Base-by-base conservation (phyloP, 306 rosid genomes). In the Cucurbita moschata region DNA sequence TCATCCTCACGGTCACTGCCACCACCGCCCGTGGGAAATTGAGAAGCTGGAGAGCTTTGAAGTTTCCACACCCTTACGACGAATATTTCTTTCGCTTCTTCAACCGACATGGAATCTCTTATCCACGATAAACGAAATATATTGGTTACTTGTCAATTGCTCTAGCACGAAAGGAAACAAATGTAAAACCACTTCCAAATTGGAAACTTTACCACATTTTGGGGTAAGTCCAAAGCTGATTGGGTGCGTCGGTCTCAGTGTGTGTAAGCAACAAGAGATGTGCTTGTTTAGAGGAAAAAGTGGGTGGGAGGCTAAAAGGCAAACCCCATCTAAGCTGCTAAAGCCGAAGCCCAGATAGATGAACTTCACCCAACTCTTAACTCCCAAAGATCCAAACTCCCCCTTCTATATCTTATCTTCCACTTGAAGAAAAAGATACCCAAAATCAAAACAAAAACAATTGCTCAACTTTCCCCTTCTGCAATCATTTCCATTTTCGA, bases 21-120 rank as follows among this genome's bases (percentile, higher is more conserved):
- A 83, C 86, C 65, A 84, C 63, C 43, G 86, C 85, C 38, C 86
- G 76, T 3, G 98, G 96, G 50, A 92, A 92, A 75, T 92, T 92
- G 2, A 92, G 92, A 68, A 88, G 63, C 5, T 26, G 26, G 26
- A 1, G 26, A 26, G 26, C 26, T 26, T 26, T 26, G 26, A 26
- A 26, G 26, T 26, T 26, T 26, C 26, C 26, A 26, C 2, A 1
- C 26, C 26, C 26, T 26, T 26, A 1, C 26, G 2, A 26, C 26
- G 26, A 26, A 26, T 26, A 26, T 26, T 26, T 26, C 26, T 26
- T 26, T 26, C 26, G 26, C 26, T 26, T 26, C 26, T 26, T 26
- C 26, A 26, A 26, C 2, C 26, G 26, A 26, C 26, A 26, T 26
- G 2, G 26, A 26, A 26, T 26, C 26, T 26, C 26, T 26, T 26